These are phyloP conservation scores for Saccharomyces paradoxus DNA, from an alignment of 805 yeast genomes.

Conservation along the genomic window DNA sequence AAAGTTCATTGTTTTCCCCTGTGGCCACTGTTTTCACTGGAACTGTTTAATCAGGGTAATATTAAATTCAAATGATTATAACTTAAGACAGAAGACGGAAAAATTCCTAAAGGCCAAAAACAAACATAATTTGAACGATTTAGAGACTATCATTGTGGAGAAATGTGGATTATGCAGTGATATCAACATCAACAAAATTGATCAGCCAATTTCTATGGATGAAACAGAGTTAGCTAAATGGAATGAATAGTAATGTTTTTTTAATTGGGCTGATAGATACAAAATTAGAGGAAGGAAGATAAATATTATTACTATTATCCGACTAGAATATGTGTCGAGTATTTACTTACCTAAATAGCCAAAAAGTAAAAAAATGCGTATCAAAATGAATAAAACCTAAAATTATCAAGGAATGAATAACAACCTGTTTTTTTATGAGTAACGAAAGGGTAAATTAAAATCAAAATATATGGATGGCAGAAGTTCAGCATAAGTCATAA, in stretches of 20 bases:
- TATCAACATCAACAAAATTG: slow-evolving; percentile 59
- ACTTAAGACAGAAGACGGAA: slow-evolving; percentile 54
- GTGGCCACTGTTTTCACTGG: slow-evolving; percentile 82
- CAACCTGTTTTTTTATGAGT: neutral
- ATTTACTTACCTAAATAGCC: neutral
- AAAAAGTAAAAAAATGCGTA: neutral
- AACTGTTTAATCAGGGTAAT: slow-evolving; percentile 71
- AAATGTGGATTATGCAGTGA: slow-evolving; percentile 77
- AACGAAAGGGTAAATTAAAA: neutral
- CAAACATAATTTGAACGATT: slow-evolving; percentile 33
- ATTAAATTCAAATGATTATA: slow-evolving; percentile 55
- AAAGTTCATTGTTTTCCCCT: slow-evolving; percentile 76
- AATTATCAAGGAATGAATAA: neutral
- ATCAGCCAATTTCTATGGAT: slow-evolving; percentile 45
- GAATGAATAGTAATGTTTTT: slow-evolving; percentile 24
- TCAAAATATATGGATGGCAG: neutral
- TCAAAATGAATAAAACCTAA: neutral
- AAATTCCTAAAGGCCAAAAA: slow-evolving; percentile 27
- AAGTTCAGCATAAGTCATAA: slow-evolving; percentile 36
- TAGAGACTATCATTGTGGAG: slow-evolving; percentile 51
- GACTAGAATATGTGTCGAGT: neutral
- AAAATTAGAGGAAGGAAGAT: neutral
- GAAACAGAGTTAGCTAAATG: slow-evolving; percentile 39
- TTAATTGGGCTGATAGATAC: neutral
- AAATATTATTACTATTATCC: neutral